Base-by-base conservation (phyloP, 2,329 filamentous ascomycete genomes). In the Macrophomina phaseolina region DNA sequence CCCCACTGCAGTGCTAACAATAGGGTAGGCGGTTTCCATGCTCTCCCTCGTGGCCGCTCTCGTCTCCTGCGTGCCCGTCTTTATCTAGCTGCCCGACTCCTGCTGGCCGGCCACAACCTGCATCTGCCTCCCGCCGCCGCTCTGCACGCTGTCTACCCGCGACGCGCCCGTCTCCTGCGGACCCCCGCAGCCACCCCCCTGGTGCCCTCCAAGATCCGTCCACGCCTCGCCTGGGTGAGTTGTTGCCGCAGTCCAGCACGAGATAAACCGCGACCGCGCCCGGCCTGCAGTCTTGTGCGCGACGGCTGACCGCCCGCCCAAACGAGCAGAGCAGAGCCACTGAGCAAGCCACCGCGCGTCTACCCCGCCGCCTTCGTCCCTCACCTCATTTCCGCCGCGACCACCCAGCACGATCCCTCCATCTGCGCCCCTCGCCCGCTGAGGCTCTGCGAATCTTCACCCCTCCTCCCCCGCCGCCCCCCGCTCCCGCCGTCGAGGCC, bases 1-100 rank as follows among this genome's bases (percentile, higher is more conserved):
- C 64, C 55, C 64, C 64, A 66, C 64, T 32, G 55, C 48, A 61
- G 42, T 52, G 55, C 64, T 65, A 58, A 66, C 64, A 60, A 66
- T 58, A 62, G 58, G 58, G 58, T 48, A 45, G 51, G 53, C 64
- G 32, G 32, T 42, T 63, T 66, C 30, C 64, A 51, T 51, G 46
- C 53, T 40, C 56, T 42, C 64, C 53, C n/a, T 58, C 58, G 58
- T 62, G 58, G 58, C 58, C 58, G 58, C 30, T 23, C 40, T 36
- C 32, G 30, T 62, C 45, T 62, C 28, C 56, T 45, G 56, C 56
- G 56, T 45, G 42, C 42, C n/a, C 32, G 56, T 48, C 48, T 64
- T 64, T 64, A 64, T 64, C 61, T 64, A 62, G 58, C 58, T 46
- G 58, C 36, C 36, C 36, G 36, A 38, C 36, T 28, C 28, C 58